Conservation (phyloP, 257 asterid species). For the Solanum pimpinellifolium region DNA sequence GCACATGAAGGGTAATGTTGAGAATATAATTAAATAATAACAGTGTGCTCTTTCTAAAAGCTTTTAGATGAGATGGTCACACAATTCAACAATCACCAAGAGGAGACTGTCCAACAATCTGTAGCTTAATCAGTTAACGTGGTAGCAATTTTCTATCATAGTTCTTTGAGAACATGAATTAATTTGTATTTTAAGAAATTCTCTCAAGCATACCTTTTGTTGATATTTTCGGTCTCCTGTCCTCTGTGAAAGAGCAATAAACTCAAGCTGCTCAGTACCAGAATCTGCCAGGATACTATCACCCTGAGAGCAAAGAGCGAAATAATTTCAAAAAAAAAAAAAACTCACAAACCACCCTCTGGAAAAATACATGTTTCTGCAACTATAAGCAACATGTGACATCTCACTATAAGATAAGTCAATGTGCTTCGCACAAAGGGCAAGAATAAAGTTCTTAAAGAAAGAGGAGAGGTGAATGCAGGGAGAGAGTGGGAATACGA, state of each 20-base stretch:
- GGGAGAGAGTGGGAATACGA: not conserved
- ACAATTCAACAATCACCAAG: not conserved
- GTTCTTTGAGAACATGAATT: not conserved
- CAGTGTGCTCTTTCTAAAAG: not conserved
- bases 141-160: not conserved
- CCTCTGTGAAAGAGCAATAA: slow-evolving; percentile 97
- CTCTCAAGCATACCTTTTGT: slow-evolving; percentile 44
- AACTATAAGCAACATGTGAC: not conserved
- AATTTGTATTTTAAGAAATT: not conserved
- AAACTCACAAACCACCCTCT: not conserved
- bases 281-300: slow-evolving; percentile 96
- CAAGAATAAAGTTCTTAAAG: not conserved
- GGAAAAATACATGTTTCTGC: not conserved
- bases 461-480: not conserved
- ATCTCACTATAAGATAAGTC: not conserved
- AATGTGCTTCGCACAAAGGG: not conserved
- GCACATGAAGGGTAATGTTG: not conserved
- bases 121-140: not conserved
- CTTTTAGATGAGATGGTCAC: not conserved
- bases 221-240: slow-evolving; percentile 88
- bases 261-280: slow-evolving; percentile 95
- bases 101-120: not conserved
- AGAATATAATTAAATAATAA: not conserved
- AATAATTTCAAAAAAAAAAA: not conserved
- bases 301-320: slow-evolving; percentile 46